phyloP scores from a whole-genome alignment of 306 rosid genomes.

The Rubus idaeus region DNA sequence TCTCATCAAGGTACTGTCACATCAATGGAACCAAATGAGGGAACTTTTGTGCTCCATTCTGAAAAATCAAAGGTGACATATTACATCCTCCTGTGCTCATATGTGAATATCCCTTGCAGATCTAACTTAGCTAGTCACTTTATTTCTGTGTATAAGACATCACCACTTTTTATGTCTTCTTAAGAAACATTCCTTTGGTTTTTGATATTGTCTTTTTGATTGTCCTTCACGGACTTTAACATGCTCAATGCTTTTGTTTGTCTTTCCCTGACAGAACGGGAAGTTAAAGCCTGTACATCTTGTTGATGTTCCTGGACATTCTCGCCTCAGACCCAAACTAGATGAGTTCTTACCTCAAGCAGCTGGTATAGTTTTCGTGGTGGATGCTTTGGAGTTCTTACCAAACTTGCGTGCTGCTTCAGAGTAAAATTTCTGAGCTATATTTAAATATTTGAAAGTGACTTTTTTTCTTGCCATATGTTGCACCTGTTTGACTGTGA shows the following conservation, averaged over 20 bases:
- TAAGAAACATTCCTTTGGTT: conserved; percentile 12
- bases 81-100: conserved; percentile 8
- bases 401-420: conserved; percentile 84
- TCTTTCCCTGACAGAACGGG: conserved; percentile 48
- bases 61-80: conserved; percentile 64
- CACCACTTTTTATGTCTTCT: neutral
- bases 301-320: conserved; percentile 96
- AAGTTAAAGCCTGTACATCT: conserved; percentile 74
- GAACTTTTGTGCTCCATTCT: conserved; percentile 73
- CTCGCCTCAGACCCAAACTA: conserved; percentile 85
- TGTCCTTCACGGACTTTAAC: conserved; percentile 2
- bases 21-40: conserved; percentile 93
- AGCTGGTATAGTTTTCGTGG: conserved; percentile 80
- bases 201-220: conserved; percentile 10
- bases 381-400: conserved; percentile 83
- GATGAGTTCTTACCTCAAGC: conserved; percentile 88
- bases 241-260: conserved; percentile 10
- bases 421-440: conserved; percentile 50
- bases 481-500: neutral
- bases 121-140: neutral
- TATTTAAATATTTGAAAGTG: neutral
- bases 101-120: neutral
- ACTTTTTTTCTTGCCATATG: neutral
- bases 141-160: neutral
- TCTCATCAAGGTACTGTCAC: conserved; percentile 91